Evolutionary conservation across 2,329 filamentous ascomycete species (phyloP).

Genomic region (Aschersonia sp.): DNA sequence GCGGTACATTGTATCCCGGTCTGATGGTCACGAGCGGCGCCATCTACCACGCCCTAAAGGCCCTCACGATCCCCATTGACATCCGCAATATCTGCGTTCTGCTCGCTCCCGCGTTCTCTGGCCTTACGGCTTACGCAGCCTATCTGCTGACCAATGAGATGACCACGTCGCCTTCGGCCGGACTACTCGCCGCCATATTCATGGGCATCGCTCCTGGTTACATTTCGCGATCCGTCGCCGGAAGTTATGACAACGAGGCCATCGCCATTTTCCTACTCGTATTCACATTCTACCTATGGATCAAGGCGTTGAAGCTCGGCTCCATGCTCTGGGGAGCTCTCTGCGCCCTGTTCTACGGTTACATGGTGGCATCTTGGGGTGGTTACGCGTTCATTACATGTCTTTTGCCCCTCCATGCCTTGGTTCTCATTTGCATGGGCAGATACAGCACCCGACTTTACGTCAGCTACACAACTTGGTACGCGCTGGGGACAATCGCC

Average conservation of each 20-base stretch:
- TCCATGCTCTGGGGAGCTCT: conserved; percentile 94
- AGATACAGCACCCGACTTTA: conserved; percentile 89
- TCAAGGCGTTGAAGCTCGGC: conserved; percentile 92
- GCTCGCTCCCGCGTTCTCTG: conserved; percentile 86
- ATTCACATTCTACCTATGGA: conserved; percentile 98
- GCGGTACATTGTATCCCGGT: conserved; percentile 95
- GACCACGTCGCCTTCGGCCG: conserved; percentile 87
- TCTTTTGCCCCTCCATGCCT: conserved; percentile 82
- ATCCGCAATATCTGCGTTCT: conserved; percentile 98
- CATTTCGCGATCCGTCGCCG: conserved; percentile 93
- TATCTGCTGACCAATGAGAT: conserved; percentile 97
- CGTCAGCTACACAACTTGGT: conserved; percentile 97
- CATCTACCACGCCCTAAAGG: conserved; percentile 87
- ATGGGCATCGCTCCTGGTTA: conserved; percentile 98
- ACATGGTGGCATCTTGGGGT: conserved; percentile 99
- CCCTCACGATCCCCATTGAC: conserved; percentile 83
- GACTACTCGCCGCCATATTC: conserved; percentile 83
- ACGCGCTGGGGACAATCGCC: conserved; percentile 83
- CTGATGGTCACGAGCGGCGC: conserved; percentile 97
- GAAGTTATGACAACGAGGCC: conserved; percentile 98
- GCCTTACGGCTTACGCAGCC: conserved; percentile 79
- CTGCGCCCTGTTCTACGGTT: conserved; percentile 93
- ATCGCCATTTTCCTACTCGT: conserved; percentile 98
- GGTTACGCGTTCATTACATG: conserved; percentile 99
- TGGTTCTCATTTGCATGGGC: conserved; percentile 93